Evolutionary conservation across 1,284 basidiomycete species (phyloP), one percentile per base, ranked within the genome.

Genomic region (Cryptococcus jaspeensis): DNA sequence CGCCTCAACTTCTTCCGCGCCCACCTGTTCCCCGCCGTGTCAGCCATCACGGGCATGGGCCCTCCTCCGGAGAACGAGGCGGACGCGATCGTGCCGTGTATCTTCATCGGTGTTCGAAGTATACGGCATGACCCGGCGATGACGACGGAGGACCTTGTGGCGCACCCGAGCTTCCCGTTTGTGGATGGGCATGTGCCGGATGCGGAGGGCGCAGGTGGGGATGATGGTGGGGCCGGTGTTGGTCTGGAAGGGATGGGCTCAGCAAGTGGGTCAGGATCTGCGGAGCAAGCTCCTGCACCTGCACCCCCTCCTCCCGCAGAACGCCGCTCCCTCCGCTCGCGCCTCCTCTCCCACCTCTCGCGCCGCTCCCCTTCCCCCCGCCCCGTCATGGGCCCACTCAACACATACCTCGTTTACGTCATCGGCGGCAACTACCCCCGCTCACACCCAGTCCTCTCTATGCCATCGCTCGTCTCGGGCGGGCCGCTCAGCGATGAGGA

Each of bases 351-450:
- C 44, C 35, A 47, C 35, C 42, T 45, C 35, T 32, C 28, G 9
- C 51, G 52, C 46, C n/a, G 55, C 53, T 22, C 44, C 50, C 40
- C 37, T 8, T 58, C 47, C 15, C 40, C 42, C 13, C 36, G 12
- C 49, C 40, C 42, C 41, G 51, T 55, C n/a, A 15, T 38, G 2
- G 63, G 59, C 56, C 67, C 64, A 2, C 43, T 70, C 18, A 67
- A 71, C 55, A 75, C 72, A 1, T 77, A 77, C 56, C 61, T 76
- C 18, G 69, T 79, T 51, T 78, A 72, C 59, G 72, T 78, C 40
- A 71, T 78, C 84, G 90, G 90, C 18, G 80, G 79, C 35, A 90
- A 92, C 69, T 94, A 92, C 71, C 89, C 90, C 1, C 87, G 87
- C 22, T 85, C 89, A 60, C 90, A 93, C 71, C 87, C 85, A 50